Evolutionary conservation across 2,329 filamentous ascomycete genomes (phyloP), one percentile per base, ranked within the genome.

Genomic region (Monilinia aucupariae): DNA sequence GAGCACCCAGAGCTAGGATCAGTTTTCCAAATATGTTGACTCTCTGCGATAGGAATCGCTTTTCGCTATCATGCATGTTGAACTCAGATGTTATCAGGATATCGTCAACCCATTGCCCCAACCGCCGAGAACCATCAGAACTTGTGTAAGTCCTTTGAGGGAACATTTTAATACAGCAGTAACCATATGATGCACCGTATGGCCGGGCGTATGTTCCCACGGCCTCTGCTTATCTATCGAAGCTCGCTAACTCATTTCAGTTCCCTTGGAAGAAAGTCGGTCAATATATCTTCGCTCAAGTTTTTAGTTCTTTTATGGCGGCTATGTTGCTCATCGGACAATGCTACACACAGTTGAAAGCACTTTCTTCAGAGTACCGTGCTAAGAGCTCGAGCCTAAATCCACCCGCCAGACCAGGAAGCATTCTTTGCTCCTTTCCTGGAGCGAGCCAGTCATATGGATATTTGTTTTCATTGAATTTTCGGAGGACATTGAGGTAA

Each of bases 181-280:
- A 52, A 81, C 79, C 0, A 72, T 80, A 13, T 75, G 74, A 45
- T 74, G 80, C 66, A 75, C 76, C 4, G 64, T 78, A 15, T 86
- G 80, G 81, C 80, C 84, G 74, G 82, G 80, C 0, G 68, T 68
- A 66, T n/a, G 60, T 60, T n/a, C 25, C 30, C 15, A 20, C 7
- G 22, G 41, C 32, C 52, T 13, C 13, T 27, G 4, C 3, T 43
- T 27, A n/a, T 20, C 8, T 62, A 17, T 37, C 17, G 22, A 43
- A 10, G 5, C 3, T 25, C 7, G 34, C 49, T 61, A 59, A 59
- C 34, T 25, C 47, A n/a, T 53, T 30, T 1, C 27, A 63, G 58
- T 85, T 85, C 67, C 82, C 82, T 0, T 82, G 80, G 78, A 79
- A 75, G 53, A 85, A 85, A 61, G 82, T 83, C 4, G 81, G 81